phyloP scores from a whole-genome alignment of 345 rosid genomes.

The Ceriops decandra region DNA sequence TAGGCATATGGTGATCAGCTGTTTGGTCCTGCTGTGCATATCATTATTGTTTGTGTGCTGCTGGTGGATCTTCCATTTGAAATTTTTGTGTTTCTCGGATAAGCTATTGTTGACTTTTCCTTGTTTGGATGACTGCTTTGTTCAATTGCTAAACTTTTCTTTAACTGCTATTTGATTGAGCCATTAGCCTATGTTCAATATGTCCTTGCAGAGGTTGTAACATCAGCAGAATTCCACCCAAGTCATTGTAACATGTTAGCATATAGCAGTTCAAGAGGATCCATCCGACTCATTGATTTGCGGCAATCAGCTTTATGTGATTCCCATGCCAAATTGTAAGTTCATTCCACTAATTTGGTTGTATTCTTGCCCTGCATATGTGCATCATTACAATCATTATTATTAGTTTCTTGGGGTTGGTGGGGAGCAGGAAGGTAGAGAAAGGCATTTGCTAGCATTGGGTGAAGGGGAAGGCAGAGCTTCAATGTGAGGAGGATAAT shows the following conservation, averaged over 20 bases:
- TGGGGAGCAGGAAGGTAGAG: not conserved
- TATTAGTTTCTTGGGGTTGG: too few species aligned
- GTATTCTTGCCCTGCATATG: not conserved
- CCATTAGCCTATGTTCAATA: not conserved
- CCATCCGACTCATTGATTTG: constrained; percentile 87
- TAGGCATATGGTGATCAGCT: not conserved
- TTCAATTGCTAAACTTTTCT: not conserved
- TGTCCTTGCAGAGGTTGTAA: constrained; percentile 78
- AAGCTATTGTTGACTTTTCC: not conserved
- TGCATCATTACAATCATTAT: not conserved
- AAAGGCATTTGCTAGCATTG: not conserved
- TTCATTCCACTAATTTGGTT: not conserved
- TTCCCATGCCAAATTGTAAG: constrained; percentile 86
- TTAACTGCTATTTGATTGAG: not conserved
- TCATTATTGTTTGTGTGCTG: not conserved
- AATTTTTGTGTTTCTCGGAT: not conserved
- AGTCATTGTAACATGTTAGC: constrained; percentile 86
- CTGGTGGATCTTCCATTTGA: not conserved
- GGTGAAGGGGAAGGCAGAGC: not conserved
- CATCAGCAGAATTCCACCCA: constrained; percentile 98
- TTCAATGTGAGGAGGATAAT: not conserved
- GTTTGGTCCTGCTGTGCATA: not conserved
- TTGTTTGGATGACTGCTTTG: not conserved
- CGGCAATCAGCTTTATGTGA: constrained; percentile 97
- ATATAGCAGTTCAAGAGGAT: constrained; percentile 97